Evolutionary conservation across 2,329 filamentous ascomycete genomes (phyloP), one percentile per base, ranked within the genome.

Genomic region (Penicillium sp.): DNA sequence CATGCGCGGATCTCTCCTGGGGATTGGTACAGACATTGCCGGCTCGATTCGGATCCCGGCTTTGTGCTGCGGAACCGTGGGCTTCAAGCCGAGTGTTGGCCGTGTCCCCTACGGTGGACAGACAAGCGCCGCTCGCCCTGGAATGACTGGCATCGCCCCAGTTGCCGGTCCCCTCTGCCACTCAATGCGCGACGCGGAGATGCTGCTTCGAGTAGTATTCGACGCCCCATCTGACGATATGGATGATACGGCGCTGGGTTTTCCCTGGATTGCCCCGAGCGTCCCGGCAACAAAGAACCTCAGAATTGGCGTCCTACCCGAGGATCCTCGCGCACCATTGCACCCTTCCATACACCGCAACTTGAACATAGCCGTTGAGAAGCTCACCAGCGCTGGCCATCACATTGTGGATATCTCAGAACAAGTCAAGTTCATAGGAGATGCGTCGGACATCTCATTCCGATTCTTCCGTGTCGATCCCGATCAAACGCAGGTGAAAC

Each of bases 1-100:
- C 1, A 61, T 76, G 41, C 62, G 71, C 6, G 74, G 73, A 13
- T 71, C 68, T 2, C 55, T 69, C 3, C 44, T 74, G 0, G 72
- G 73, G 3, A 65, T 73, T 2, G 73, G 69, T 3, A 73, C 72
- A 4, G 73, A 76, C 59, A 70, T 75, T 54, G 73, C 59, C 33
- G 72, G 72, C 1, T 73, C 70, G 0, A 69, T 75, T 41, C 73
- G 74, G 2, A 72, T 73, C 19, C 74, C 73, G 0, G 60, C 71
- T 11, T 54, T 73, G 5, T 73, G 68, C 51, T 70, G 68, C 52
- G 72, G 72, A 1, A 63, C 68, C 1, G 70, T 70, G 46, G 72
- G 72, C 5, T 71, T 75, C 57, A 74, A 73, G 44, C 71, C 73
- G 6, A 71, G 67, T 11, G 51, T 56, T 1, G 60, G 60, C n/a